Evolutionary conservation across 2,329 filamentous ascomycete species (phyloP), one percentile per base, ranked within the genome.

Genomic region (Gyromitra esculenta): DNA sequence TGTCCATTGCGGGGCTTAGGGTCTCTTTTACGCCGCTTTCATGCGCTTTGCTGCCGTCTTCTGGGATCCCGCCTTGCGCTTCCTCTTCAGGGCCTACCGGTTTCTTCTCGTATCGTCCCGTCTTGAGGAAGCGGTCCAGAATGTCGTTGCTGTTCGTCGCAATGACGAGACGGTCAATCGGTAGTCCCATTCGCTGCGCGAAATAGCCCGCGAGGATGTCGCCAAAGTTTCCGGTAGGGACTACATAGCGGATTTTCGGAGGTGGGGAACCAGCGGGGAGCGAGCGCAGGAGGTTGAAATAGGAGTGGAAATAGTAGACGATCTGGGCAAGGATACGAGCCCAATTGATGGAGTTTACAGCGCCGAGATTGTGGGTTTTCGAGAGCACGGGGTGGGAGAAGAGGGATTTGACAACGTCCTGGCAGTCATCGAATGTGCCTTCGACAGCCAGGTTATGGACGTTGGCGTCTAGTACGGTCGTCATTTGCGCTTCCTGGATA

Each of bases 61-160:
- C 85, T 2, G 83, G 83, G 25, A 88, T 83, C 9, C 87, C 87
- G 57, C 87, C 87, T 79, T 89, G 85, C 0, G 89, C 88, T 65
- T 87, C 86, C 5, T 84, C 82, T 1, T 88, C 89, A 70, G 87
- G 85, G 6, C 89, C 86, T 31, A 78, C 77, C 7, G 90, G 86
- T 81, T 94, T 88, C 88, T 97, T 98, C 86, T 96, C 92, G 85
- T 98, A 98, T 80, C 88, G 88, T 50, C 95, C 93, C 0, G 91
- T 92, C 85, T 92, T 91, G 92, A 93, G 97, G 88, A 99, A 99
- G 43, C 96, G 90, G 84, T 98, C 89, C 9, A 99, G 88, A 77
- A 98, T 98, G 82, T 98, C 96, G 85, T 99, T 99, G 85, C 96
- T 94, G 84, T 98, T 98, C 66, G 95, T 98, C 0, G 95, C 93